Evolutionary conservation across 257 asterid genomes (phyloP), one percentile per base, ranked within the genome.

Genomic region (Jaltomata sinuosa): DNA sequence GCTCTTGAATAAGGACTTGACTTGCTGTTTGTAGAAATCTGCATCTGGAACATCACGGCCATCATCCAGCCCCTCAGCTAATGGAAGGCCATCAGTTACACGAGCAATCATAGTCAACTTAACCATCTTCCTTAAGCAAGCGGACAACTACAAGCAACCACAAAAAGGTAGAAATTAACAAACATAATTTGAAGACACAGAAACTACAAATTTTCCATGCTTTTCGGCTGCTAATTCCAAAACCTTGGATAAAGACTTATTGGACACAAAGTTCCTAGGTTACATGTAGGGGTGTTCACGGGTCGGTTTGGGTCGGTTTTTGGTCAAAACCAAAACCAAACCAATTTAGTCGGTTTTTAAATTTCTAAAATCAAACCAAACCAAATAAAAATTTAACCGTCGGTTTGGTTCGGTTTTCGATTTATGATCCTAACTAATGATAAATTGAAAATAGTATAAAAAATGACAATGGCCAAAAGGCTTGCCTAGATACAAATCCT

Each of bases 61-160:
- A 87, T 96, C 99, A 83, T 96, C 99, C 87, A 96, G 90, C 47
- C 98, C 99, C 91, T 96, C 99, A 65, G 89, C 99, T 71, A 96
- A 85, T 1, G 93, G 98, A 84, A 96, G 97, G 81, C 99, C 99
- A 90, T 96, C 99, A 78, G 96, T 94, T 77, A 96, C 97, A 87
- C 99, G 98, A 86, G 98, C 97, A 86, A 96, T 92, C 99, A 96
- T 87, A 14, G 99, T 96, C 88, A 96, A 85, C 84, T 96, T 96
- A 90, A 96, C 98, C 99, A 96, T 94, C 85, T 88, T 90, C 87
- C 65, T 67, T 52, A 84, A 77, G 83, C 68, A 83, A 88, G 88
- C 69, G 11, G 29, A 81, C 53, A 81, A 49, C 84, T 81, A 16
- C 47, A 81, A 36, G 14, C 61, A 62, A 62, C 55, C 53, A 22